Percentiles rank a stretch among this genome's conserved stretches.
Evolutionary conservation across 179 eudicot species (phyloP).

Genomic region (Patellifolia procumbens): DNA sequence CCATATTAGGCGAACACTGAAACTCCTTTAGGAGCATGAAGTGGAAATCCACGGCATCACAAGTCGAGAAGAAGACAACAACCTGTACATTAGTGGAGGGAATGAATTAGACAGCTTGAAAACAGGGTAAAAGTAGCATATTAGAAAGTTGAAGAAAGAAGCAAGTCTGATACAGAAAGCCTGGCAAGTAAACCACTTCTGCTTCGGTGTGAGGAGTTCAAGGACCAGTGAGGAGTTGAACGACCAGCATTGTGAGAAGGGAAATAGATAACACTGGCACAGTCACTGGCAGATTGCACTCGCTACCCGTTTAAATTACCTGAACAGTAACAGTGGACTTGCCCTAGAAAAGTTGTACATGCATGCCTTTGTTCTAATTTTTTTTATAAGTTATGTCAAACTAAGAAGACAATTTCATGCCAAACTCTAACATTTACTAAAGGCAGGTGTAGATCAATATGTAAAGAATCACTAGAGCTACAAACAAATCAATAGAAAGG

Average conservation of each 20-base stretch:
- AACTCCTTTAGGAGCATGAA: constrained; percentile 66
- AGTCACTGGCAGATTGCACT: background rate
- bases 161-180: background rate
- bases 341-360: too few relatives aligned
- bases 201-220: too few relatives aligned
- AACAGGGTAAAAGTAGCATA: background rate
- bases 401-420: background rate
- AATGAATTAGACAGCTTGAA: constrained; percentile 16
- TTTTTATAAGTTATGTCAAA: background rate
- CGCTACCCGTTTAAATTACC: background rate
- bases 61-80: constrained; percentile 95
- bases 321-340: too few relatives aligned
- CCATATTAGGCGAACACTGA: constrained; percentile 42
- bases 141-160: background rate
- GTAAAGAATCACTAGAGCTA: constrained; percentile 2
- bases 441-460: background rate
- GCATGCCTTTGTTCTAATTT: background rate
- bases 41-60: constrained; percentile 95
- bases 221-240: too few relatives aligned
- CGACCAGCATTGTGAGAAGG: too few relatives aligned
- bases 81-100: constrained; percentile 48
- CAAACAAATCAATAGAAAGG: constrained; percentile 16
- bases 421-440: background rate
- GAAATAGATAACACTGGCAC: too few relatives aligned
- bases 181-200: background rate